Evolutionary conservation across 768 basidiomycete genomes (phyloP).

Genomic region (Crepidotus variabilis): DNA sequence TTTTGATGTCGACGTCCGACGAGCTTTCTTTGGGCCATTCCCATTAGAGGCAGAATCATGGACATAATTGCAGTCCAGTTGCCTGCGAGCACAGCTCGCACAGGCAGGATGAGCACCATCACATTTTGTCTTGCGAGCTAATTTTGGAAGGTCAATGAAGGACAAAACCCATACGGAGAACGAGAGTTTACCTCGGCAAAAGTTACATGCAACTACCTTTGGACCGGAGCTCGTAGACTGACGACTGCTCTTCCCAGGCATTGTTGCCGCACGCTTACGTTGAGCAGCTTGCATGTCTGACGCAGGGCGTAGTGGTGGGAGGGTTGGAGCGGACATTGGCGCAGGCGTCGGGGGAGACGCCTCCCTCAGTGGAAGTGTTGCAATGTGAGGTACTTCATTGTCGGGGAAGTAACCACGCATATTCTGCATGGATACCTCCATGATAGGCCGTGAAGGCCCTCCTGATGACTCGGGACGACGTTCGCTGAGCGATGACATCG

Average conservation of each 20-base stretch:
- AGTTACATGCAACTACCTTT: constrained; percentile 86
- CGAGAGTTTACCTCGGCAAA: constrained; percentile 69
- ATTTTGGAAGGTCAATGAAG: constrained; percentile 1
- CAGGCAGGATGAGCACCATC: constrained; percentile 85
- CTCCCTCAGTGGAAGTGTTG: constrained; percentile 61
- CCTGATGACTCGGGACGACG: constrained; percentile 34
- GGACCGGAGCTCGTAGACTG: constrained; percentile 67
- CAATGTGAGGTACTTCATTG: constrained; percentile 69
- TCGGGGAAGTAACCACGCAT: constrained; percentile 48
- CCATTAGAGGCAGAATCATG: constrained; percentile 50
- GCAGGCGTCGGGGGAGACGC: constrained; percentile 50
- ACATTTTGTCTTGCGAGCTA: constrained; percentile 87
- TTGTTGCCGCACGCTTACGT: constrained; percentile 66
- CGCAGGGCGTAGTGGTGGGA: constrained; percentile 63
- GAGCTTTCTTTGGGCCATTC: constrained; percentile 40
- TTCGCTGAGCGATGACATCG: constrained; percentile 37
- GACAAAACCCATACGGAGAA: neutral
- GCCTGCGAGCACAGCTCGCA: constrained; percentile 76
- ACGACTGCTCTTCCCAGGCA: constrained; percentile 58
- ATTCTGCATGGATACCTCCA: constrained; percentile 11
- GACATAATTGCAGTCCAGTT: constrained; percentile 76
- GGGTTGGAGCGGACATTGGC: constrained; percentile 60
- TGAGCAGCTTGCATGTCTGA: constrained; percentile 66
- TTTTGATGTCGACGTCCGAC: constrained; percentile 55
- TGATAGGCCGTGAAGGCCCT: constrained; percentile 33